Percentiles rank a stretch among this genome's conserved stretches.
These are phyloP conservation scores for Scutellaria baicalensis DNA, from an alignment of 257 asterid species.

Conservation along the genomic window DNA sequence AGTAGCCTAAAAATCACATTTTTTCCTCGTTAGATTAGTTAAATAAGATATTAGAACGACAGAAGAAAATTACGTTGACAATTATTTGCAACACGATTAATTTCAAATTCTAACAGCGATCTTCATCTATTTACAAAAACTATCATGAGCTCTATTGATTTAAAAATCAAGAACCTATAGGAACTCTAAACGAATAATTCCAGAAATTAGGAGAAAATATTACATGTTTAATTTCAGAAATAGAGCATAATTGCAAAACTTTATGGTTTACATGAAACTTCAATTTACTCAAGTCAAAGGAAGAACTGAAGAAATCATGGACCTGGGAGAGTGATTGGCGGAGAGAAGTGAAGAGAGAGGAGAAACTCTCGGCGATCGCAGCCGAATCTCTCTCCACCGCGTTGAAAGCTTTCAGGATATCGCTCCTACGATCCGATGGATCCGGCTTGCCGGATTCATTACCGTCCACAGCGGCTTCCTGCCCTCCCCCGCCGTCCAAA, in stretches of 20 bases:
- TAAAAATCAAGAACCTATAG: background rate
- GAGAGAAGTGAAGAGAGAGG: slow-evolving; percentile 72
- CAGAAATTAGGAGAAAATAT: background rate
- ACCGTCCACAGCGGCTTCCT: slow-evolving; percentile 5
- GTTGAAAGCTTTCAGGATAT: slow-evolving; percentile 69
- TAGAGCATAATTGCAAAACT: background rate
- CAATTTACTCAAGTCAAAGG: background rate
- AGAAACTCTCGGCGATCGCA: slow-evolving; percentile 78
- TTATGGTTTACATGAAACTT: background rate
- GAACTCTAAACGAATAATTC: background rate
- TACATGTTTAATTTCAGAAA: background rate
- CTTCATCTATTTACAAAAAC: background rate
- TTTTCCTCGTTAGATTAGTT: slow-evolving; percentile 9
- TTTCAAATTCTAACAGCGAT: background rate
- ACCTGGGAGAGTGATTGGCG: slow-evolving; percentile 80
- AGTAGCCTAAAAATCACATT: slow-evolving; percentile 49
- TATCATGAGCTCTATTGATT: background rate
- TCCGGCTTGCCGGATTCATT: slow-evolving; percentile 18
- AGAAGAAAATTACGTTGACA: background rate
- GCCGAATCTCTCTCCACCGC: slow-evolving; percentile 79
- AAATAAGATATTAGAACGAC: background rate
- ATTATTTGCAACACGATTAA: background rate
- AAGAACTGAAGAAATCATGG: background rate
- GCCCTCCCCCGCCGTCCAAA: slow-evolving; percentile 7
- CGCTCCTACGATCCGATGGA: slow-evolving; percentile 38